phyloP scores from a whole-genome alignment of 129 eudicot species.

The Chrysanthemum lavandulifolium region DNA sequence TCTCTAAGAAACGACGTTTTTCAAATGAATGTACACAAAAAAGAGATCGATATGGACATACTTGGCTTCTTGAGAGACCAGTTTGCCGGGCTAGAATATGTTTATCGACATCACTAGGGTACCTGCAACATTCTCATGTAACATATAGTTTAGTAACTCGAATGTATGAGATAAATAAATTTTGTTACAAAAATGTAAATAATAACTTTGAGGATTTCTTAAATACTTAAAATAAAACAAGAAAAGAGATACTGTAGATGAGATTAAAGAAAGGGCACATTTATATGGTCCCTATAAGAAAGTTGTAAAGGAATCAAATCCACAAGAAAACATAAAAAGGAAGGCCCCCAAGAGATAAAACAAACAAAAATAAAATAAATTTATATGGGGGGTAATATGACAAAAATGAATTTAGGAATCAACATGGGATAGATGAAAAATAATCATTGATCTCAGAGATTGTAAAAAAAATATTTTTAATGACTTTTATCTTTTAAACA shows the following conservation, averaged over 20 bases:
- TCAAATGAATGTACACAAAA: background rate
- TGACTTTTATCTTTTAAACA: background rate
- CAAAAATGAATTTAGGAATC: slow-evolving; percentile 47
- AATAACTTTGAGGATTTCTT: background rate
- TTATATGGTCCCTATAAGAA: slow-evolving; percentile 43
- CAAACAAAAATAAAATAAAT: slow-evolving; percentile 4
- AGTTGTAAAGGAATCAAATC: slow-evolving; percentile 53
- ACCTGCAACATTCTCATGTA: slow-evolving; percentile 48
- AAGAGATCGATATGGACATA: slow-evolving; percentile 26
- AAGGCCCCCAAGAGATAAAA: slow-evolving; percentile 34
- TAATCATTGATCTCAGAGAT: slow-evolving; percentile 34
- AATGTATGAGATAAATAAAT: background rate
- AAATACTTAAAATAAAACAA: slow-evolving; percentile 12
- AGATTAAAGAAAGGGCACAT: slow-evolving; percentile 34
- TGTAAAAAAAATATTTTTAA: slow-evolving; percentile 13
- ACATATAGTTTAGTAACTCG: background rate
- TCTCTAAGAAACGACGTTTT: background rate
- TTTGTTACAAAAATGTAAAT: slow-evolving; percentile 2
- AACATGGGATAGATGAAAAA: slow-evolving; percentile 38
- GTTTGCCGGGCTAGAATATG: slow-evolving; percentile 97
- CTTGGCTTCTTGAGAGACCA: slow-evolving; percentile 99
- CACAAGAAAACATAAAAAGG: slow-evolving; percentile 49
- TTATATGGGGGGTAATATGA: slow-evolving; percentile 28
- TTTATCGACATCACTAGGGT: slow-evolving; percentile 94
- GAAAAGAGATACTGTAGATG: slow-evolving; percentile 30